phyloP scores from a whole-genome alignment of 768 basidiomycete genomes.

The Mycena kentingensis region DNA sequence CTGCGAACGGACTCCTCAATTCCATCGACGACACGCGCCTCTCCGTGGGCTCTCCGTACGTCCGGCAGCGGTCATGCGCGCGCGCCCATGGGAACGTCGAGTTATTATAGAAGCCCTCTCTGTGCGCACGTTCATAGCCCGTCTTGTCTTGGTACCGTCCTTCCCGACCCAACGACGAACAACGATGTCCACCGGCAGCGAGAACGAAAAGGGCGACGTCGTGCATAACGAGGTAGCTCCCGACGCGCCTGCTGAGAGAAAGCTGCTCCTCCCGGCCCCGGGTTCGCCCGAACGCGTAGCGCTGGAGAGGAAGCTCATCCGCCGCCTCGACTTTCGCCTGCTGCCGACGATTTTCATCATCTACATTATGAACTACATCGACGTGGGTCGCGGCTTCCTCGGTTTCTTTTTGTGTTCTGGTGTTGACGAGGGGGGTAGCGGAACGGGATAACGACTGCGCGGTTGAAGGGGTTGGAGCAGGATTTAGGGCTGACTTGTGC shows the following conservation, averaged over 20 bases:
- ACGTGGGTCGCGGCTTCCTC: constrained; percentile 39
- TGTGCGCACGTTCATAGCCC: too few relatives aligned
- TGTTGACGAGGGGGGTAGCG: constrained; percentile 32
- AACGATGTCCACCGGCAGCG: constrained; percentile 14
- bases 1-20: too few relatives aligned
- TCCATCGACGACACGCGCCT: too few relatives aligned
- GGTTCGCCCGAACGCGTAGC: constrained; percentile 32
- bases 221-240: constrained; percentile 4
- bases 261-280: constrained; percentile 10
- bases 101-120: too few relatives aligned
- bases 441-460: constrained; percentile 51
- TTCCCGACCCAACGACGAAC: too few relatives aligned
- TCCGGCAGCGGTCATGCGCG: too few relatives aligned
- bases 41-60: too few relatives aligned
- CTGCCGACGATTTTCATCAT: constrained; percentile 61
- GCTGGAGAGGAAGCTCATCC: constrained; percentile 48
- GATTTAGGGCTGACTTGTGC: constrained; percentile 49
- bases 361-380: constrained; percentile 69
- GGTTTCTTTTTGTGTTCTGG: not conserved
- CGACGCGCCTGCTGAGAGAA: not conserved
- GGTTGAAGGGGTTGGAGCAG: constrained; percentile 52
- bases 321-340: constrained; percentile 57
- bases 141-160: too few relatives aligned
- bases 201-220: constrained; percentile 8
- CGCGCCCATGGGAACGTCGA: too few relatives aligned